These are phyloP conservation scores for Jamesozyma rosinii DNA, from an alignment of 805 yeast genomes.

Conservation along the genomic window DNA sequence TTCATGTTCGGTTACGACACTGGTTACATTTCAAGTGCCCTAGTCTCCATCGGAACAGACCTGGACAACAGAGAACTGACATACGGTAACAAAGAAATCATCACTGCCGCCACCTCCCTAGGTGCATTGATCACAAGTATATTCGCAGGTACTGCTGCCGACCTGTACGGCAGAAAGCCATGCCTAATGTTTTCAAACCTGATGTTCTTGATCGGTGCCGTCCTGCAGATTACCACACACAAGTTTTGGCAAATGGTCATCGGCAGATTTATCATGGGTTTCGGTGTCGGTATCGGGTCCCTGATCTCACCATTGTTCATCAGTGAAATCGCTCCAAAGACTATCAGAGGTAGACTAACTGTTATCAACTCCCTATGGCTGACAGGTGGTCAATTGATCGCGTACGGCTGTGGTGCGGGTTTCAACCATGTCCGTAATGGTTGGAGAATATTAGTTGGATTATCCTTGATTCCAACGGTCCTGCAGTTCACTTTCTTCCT, in stretches of 20 bases:
- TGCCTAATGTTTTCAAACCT: constrained; percentile 76
- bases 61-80: constrained; percentile 50
- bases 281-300: constrained; percentile 94
- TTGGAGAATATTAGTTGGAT: constrained; percentile 88
- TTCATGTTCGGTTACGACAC: constrained; percentile 97
- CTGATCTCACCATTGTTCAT: constrained; percentile 89
- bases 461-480: constrained; percentile 80
- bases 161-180: constrained; percentile 73
- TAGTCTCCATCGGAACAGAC: constrained; percentile 76
- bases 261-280: constrained; percentile 90
- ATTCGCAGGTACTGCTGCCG: constrained; percentile 75
- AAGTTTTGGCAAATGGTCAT: constrained; percentile 84
- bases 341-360: constrained; percentile 84
- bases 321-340: constrained; percentile 84
- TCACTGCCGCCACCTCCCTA: constrained; percentile 88
- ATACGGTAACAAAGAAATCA: constrained; percentile 75
- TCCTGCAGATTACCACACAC: constrained; percentile 71
- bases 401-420: constrained; percentile 91
- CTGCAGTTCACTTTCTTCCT: constrained; percentile 66
- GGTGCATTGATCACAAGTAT: constrained; percentile 82
- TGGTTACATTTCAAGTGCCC: constrained; percentile 89
- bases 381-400: constrained; percentile 91
- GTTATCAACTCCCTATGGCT: constrained; percentile 81
- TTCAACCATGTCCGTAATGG: constrained; percentile 65
- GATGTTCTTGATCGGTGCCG: constrained; percentile 76